Evolutionary conservation across 768 basidiomycete genomes (phyloP), one percentile per base, ranked within the genome.

Genomic region (Trametes meyenii): DNA sequence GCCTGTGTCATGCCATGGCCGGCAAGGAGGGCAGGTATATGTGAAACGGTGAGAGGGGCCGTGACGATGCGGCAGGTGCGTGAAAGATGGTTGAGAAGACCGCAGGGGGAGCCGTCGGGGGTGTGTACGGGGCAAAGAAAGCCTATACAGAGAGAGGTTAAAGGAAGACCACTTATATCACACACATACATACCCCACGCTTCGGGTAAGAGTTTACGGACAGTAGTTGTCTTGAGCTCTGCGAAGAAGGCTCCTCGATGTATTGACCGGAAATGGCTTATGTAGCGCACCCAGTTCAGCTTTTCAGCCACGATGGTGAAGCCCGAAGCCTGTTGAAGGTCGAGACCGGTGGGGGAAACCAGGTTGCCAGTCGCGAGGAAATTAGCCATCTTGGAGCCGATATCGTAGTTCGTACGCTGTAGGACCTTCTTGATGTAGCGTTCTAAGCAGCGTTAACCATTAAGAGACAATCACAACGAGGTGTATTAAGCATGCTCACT

Each of bases 231-330:
- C 79, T 98, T 98, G 55, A 98, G 85, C 74, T 98, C 95, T 7
- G 96, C 92, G 72, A 99, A 99, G 85, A 99, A 99, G 39, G 97
- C 95, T 73, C 97, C 97, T 76, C 97, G 92, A 77, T 99, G 97
- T 33, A 99, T 94, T 74, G 92, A 97, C 59, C 97, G 84, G 81
- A 99, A 99, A 77, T 99, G 97, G 71, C 91, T 92, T 74, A 99
- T 94, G 75, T 98, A 99, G 39, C 97, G 94, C 67, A 92, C 89
- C 87, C 97, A 99, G 74, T 99, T 99, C 62, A 99, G 82, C 76
- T 98, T 98, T 78, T 99, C 97, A 5, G 96, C 97, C 36, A 98
- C 91, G 67, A 99, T 97, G 1, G 97, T 98, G 76, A 96, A 98
- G n/a, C 97, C 97, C 17, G 95, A 90, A 0, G 96, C 89, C 75